These are phyloP conservation scores for Alternaria hordeiaustralica DNA, from an alignment of 2,329 filamentous ascomycete species.

Conservation along the genomic window DNA sequence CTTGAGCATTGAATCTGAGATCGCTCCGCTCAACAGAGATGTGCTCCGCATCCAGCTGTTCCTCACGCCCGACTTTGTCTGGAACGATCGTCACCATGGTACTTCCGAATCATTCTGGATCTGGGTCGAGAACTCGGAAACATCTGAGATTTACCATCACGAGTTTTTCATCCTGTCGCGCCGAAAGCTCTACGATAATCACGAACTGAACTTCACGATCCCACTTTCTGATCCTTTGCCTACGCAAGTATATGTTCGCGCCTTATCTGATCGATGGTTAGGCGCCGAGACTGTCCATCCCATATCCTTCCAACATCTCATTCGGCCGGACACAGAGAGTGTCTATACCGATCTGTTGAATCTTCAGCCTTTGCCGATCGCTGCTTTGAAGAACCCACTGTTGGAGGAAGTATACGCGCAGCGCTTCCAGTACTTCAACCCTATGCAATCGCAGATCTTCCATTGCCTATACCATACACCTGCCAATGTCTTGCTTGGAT, in stretches of 20 bases:
- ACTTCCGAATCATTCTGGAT: constrained; percentile 97
- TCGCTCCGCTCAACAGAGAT: constrained; percentile 92
- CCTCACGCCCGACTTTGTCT: constrained; percentile 87
- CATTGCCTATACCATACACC: constrained; percentile 93
- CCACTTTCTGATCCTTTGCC: constrained; percentile 91
- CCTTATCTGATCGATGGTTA: constrained; percentile 94
- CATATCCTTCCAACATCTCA: constrained; percentile 96
- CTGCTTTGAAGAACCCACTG: constrained; percentile 83
- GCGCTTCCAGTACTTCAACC: constrained; percentile 96
- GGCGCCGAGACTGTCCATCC: constrained; percentile 95
- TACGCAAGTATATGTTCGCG: constrained; percentile 93
- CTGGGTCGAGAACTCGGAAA: constrained; percentile 99
- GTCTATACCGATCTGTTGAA: constrained; percentile 94
- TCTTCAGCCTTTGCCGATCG: constrained; percentile 85
- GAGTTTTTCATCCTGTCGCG: constrained; percentile 94
- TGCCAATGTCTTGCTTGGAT: constrained; percentile 91
- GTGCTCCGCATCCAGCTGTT: constrained; percentile 89
- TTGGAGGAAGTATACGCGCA: constrained; percentile 88
- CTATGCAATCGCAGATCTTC: constrained; percentile 99
- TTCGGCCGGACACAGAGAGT: constrained; percentile 95
- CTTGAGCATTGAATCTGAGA: constrained; percentile 87
- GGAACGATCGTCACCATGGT: constrained; percentile 94
- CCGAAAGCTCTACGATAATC: constrained; percentile 91
- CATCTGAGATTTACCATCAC: constrained; percentile 95
- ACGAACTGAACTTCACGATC: constrained; percentile 97